These are phyloP conservation scores for Aspergillus avenaceus DNA, from an alignment of 495 filamentous ascomycete genomes.

Conservation along the genomic window DNA sequence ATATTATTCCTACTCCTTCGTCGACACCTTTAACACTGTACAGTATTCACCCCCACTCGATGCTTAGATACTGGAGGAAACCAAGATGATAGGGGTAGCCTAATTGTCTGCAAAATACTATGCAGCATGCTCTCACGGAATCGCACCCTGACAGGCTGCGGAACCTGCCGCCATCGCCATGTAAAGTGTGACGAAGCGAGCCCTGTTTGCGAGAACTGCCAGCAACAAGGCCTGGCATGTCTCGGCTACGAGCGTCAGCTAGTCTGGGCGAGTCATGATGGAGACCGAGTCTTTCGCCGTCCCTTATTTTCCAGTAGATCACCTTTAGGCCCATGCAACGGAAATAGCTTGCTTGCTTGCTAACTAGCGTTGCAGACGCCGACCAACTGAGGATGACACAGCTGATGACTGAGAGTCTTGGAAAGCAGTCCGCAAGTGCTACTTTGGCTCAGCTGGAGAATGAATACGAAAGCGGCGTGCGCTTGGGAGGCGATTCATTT, in stretches of 20 bases:
- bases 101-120: too few relatives aligned
- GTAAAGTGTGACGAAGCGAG: slow-evolving; percentile 10
- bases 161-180: slow-evolving; percentile 8
- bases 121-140: too few relatives aligned
- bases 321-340: background rate
- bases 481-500: background rate
- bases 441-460: background rate
- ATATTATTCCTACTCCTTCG: too few relatives aligned
- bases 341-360: too few relatives aligned
- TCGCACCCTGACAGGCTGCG: slow-evolving; percentile 7
- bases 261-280: background rate
- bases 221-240: background rate
- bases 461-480: background rate
- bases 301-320: slow-evolving; percentile 4
- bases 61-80: too few relatives aligned
- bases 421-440: background rate
- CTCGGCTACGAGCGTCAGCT: slow-evolving; percentile 4
- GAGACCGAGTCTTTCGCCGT: slow-evolving; percentile 9
- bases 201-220: slow-evolving; percentile 7
- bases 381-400: slow-evolving; percentile 6
- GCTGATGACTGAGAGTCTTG: slow-evolving; percentile 2
- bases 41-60: too few relatives aligned
- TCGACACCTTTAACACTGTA: too few relatives aligned
- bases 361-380: background rate
- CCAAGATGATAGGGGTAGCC: too few relatives aligned